A percentile compares a stretch with the other conserved stretches of the same genome.
phyloP scores from a whole-genome alignment of 371 early-diverging fungal species.

The Actinomortierella wolfii region DNA sequence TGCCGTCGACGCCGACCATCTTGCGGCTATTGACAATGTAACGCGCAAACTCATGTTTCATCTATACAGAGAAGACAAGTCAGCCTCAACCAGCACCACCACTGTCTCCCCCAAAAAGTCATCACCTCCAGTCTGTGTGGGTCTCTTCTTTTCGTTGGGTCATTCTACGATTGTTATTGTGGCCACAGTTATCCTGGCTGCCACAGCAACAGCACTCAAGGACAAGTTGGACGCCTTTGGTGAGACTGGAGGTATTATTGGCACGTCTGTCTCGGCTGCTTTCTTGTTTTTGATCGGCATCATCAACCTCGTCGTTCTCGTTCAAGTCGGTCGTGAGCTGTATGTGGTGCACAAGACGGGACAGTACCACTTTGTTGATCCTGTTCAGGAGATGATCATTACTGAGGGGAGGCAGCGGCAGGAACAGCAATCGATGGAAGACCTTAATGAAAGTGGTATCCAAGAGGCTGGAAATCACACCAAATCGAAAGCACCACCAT shows the following conservation, averaged over 20 bases:
- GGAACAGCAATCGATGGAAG: not conserved
- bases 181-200: slow-evolving; percentile 58
- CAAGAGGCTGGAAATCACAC: not conserved
- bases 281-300: slow-evolving; percentile 65
- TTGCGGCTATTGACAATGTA: slow-evolving; percentile 78
- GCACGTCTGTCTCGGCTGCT: slow-evolving; percentile 59
- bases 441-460: not conserved
- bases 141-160: slow-evolving; percentile 70
- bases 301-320: slow-evolving; percentile 56
- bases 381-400: slow-evolving; percentile 48
- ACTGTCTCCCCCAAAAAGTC: too few species aligned
- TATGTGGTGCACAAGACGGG: slow-evolving; percentile 50
- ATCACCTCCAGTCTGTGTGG: slow-evolving; percentile 59
- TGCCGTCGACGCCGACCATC: slow-evolving; percentile 77
- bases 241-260: slow-evolving; percentile 58
- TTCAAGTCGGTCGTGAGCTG: slow-evolving; percentile 49
- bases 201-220: slow-evolving; percentile 55
- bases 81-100: too few species aligned
- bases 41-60: slow-evolving; percentile 63
- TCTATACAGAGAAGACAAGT: not conserved
- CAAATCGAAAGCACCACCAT: not conserved
- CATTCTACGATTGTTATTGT: slow-evolving; percentile 71
- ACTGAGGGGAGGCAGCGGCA: not conserved
- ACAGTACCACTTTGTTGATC: slow-evolving; percentile 52
- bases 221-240: slow-evolving; percentile 54